Conservation (phyloP, 1,284 basidiomycete genomes). For the Phenoliferia sp. region DNA sequence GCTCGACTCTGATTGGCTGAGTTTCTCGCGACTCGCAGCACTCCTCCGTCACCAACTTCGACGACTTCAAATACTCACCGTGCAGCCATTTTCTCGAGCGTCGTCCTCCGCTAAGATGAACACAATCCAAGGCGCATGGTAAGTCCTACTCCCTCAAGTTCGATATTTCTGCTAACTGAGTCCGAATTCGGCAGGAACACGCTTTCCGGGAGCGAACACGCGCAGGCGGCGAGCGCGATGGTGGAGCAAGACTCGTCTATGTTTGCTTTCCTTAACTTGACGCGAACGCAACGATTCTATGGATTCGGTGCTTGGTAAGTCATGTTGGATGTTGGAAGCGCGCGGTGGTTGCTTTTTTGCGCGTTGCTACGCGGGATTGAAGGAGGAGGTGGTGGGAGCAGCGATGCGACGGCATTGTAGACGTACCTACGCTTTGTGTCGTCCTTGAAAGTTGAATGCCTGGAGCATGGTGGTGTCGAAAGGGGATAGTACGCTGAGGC, state of each 20-base stretch:
- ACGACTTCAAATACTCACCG: not conserved
- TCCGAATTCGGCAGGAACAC: not conserved
- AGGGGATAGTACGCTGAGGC: not conserved
- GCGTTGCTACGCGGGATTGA: not conserved
- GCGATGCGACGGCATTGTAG: not conserved
- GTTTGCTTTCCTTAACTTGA: constrained; percentile 69
- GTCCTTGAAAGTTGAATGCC: constrained; percentile 9
- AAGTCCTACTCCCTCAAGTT: not conserved
- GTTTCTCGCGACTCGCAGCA: too few species aligned
- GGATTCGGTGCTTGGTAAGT: constrained; percentile 76
- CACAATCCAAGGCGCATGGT: constrained; percentile 35
- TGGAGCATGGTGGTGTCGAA: not conserved
- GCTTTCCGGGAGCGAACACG: constrained; percentile 20
- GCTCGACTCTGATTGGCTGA: too few species aligned
- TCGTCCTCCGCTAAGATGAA: constrained; percentile 9
- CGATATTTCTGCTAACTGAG: not conserved
- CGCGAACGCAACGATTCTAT: constrained; percentile 71
- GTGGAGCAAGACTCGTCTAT: constrained; percentile 44
- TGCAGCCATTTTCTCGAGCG: too few species aligned
- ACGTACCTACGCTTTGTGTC: too few species aligned
- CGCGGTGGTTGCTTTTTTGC: constrained; percentile 3
- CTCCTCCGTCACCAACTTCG: too few species aligned
- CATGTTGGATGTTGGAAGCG: too few species aligned
- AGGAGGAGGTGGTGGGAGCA: not conserved
- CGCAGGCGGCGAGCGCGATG: constrained; percentile 2